Evolutionary conservation across 345 rosid species (phyloP).

Genomic region (Conringia planisiliqua): DNA sequence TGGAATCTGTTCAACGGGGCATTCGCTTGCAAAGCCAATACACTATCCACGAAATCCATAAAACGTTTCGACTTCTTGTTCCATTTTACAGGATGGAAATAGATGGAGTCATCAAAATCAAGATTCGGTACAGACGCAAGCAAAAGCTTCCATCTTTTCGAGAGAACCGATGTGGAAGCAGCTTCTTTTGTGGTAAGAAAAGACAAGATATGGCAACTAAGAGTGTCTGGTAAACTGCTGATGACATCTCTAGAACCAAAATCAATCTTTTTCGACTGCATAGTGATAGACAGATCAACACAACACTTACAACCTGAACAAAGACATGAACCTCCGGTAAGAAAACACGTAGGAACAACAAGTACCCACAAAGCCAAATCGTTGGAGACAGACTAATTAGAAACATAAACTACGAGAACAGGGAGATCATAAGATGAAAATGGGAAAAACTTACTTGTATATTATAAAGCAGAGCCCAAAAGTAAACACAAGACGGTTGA

Average conservation of each 20-base stretch:
- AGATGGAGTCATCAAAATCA: background rate
- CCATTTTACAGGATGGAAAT: background rate
- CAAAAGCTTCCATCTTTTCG: background rate
- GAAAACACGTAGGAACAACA: too few species aligned
- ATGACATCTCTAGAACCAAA: background rate
- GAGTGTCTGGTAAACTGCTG: background rate
- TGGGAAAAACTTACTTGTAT: too few species aligned
- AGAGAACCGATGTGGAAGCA: background rate
- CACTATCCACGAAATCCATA: background rate
- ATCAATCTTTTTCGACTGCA: background rate
- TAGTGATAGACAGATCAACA: too few species aligned
- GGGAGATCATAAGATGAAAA: too few species aligned
- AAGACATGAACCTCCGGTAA: background rate
- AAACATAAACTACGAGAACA: too few species aligned
- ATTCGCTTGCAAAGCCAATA: background rate
- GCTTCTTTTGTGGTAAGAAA: conserved; percentile 7
- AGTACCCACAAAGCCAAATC: too few species aligned
- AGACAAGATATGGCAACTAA: background rate
- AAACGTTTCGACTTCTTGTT: background rate
- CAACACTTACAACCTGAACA: background rate
- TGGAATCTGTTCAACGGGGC: background rate
- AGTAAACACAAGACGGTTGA: too few species aligned
- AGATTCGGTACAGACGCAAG: background rate
- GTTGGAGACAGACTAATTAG: too few species aligned
- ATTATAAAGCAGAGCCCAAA: too few species aligned